Evolutionary conservation across 768 basidiomycete species (phyloP).

Genomic region (Tricholoma bakamatsutake): DNA sequence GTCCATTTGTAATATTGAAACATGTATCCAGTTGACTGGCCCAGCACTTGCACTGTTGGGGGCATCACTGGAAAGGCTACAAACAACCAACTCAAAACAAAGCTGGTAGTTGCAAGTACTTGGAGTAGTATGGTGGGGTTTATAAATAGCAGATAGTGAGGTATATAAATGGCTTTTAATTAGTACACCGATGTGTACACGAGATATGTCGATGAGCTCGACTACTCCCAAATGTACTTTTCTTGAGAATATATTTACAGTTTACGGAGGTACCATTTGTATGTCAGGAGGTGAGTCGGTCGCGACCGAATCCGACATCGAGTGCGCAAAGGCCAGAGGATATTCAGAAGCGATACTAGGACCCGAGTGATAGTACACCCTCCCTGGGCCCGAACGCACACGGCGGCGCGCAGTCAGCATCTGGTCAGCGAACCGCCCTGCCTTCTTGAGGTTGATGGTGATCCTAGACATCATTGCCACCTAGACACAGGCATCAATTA

Average conservation of each 20-base stretch:
- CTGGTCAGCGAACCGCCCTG: background rate
- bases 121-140: too few species aligned
- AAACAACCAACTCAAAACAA: too few species aligned
- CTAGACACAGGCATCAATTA: background rate
- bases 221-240: too few species aligned
- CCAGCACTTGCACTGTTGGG: too few species aligned
- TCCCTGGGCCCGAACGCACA: background rate
- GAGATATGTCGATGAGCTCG: too few species aligned
- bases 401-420: background rate
- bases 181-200: too few species aligned
- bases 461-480: constrained; percentile 27
- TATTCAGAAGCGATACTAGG: background rate
- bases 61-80: too few species aligned
- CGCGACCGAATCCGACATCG: background rate
- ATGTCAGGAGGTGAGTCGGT: background rate
- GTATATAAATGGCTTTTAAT: too few species aligned
- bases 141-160: too few species aligned
- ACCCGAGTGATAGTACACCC: background rate
- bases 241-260: background rate
- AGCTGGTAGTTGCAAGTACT: too few species aligned
- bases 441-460: constrained; percentile 7
- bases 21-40: background rate
- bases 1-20: background rate
- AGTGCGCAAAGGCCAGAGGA: background rate
- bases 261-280: background rate